Evolutionary conservation across 257 asterid genomes (phyloP).

Genomic region (Penstemon davidsonii): DNA sequence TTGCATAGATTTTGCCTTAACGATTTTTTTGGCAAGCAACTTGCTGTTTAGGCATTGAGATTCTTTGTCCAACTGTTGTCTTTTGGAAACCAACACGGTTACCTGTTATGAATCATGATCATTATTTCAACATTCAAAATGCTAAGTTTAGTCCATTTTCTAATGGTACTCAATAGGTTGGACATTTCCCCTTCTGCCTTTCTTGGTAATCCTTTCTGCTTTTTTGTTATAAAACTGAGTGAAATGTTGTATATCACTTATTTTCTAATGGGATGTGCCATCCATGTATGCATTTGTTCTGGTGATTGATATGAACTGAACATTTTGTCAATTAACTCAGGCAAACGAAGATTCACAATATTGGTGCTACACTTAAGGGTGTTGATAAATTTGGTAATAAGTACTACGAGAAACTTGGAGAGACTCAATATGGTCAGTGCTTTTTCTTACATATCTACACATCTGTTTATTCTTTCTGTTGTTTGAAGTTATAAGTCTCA

Average conservation of each 20-base stretch:
- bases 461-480: conserved; percentile 5
- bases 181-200: background rate
- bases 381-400: conserved; percentile 94
- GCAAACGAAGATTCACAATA: conserved; percentile 93
- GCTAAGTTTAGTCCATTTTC: background rate
- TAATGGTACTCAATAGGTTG: background rate
- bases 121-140: background rate
- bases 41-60: conserved; percentile 10
- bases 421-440: conserved; percentile 79
- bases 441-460: conserved; percentile 10
- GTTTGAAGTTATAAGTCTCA: background rate
- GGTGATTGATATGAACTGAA: conserved; percentile 17
- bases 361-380: conserved; percentile 87
- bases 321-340: conserved; percentile 35
- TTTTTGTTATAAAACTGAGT: conserved; percentile 6
- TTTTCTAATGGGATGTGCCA: background rate
- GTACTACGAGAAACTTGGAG: conserved; percentile 85
- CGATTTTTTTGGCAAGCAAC: conserved; percentile 11
- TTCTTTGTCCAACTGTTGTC: conserved; percentile 19
- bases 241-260: background rate
- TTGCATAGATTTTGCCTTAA: conserved; percentile 7
- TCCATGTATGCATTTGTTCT: conserved; percentile 5
- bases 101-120: conserved; percentile 2
- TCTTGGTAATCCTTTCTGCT: background rate
- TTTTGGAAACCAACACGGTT: conserved; percentile 7